phyloP scores from a whole-genome alignment of 331 rosid species.

The Malus hybrid region DNA sequence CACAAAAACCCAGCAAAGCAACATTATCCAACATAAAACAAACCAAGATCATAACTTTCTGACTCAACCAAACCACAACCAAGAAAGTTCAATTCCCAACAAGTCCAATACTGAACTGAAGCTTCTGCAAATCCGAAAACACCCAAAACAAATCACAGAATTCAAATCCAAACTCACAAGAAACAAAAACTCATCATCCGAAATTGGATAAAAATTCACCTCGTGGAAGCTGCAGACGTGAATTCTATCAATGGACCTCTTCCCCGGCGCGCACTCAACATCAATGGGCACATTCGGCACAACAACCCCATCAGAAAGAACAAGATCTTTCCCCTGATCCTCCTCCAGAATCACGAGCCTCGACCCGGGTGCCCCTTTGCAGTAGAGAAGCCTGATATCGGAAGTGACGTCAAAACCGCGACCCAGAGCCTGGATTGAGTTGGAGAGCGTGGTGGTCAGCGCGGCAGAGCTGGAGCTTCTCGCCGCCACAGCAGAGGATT shows the following conservation, averaged over 20 bases:
- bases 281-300: conserved; percentile 65
- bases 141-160: background rate
- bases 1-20: background rate
- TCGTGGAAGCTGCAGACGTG: conserved; percentile 58
- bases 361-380: conserved; percentile 93
- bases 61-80: background rate
- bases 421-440: conserved; percentile 92
- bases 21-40: background rate
- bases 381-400: conserved; percentile 88
- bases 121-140: background rate
- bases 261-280: conserved; percentile 41
- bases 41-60: background rate
- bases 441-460: conserved; percentile 57
- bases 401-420: conserved; percentile 98
- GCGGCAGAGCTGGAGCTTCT: conserved; percentile 43
- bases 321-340: conserved; percentile 49
- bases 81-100: background rate
- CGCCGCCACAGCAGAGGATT: conserved; percentile 11
- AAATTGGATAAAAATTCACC: conserved; percentile 42
- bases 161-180: conserved; percentile 12
- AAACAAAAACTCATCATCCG: conserved; percentile 5
- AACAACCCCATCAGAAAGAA: conserved; percentile 33
- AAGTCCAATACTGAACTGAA: conserved; percentile 8
- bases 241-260: conserved; percentile 30
- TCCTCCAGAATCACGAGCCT: conserved; percentile 69